phyloP scores from a whole-genome alignment of 2,329 filamentous ascomycete species.

The Plectosphaerella cucumerina region DNA sequence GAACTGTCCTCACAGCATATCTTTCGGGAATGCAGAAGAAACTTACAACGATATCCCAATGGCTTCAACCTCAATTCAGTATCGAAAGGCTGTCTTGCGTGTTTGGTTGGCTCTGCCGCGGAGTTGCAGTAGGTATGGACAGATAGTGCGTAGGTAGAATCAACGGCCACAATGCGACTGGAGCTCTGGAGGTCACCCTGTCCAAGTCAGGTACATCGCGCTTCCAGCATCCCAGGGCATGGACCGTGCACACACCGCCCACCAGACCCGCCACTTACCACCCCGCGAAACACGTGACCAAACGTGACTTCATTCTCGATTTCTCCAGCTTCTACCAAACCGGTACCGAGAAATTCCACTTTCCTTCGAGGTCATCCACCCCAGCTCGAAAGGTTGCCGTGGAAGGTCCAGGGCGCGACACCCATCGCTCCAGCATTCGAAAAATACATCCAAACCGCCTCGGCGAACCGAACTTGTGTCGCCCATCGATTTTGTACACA shows the following conservation, averaged over 20 bases:
- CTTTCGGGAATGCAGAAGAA: too few relatives aligned
- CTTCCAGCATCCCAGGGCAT: neutral
- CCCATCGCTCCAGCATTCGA: neutral
- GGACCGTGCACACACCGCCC: neutral
- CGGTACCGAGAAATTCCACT: neutral
- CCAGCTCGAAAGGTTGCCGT: neutral
- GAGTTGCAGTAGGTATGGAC: too few relatives aligned
- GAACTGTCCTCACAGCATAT: too few relatives aligned
- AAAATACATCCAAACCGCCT: neutral
- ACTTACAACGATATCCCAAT: too few relatives aligned
- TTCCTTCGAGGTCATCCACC: slow-evolving; percentile 1
- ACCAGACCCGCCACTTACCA: neutral
- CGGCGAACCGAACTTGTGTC: slow-evolving; percentile 3
- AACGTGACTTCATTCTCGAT: slow-evolving; percentile 3
- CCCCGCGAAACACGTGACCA: slow-evolving; percentile 3
- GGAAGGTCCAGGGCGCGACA: neutral
- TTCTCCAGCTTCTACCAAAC: slow-evolving; percentile 1
- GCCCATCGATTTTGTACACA: slow-evolving; percentile 1
- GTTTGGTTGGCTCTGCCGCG: too few relatives aligned
- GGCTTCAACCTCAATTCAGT: too few relatives aligned
- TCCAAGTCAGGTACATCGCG: neutral
- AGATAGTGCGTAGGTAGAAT: too few relatives aligned
- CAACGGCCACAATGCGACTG: too few relatives aligned
- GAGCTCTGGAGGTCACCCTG: neutral
- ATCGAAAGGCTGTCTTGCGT: too few relatives aligned